These are phyloP conservation scores for Berberis vulgaris DNA, from an alignment of 164 flowering plant genomes.

Conservation along the genomic window DNA sequence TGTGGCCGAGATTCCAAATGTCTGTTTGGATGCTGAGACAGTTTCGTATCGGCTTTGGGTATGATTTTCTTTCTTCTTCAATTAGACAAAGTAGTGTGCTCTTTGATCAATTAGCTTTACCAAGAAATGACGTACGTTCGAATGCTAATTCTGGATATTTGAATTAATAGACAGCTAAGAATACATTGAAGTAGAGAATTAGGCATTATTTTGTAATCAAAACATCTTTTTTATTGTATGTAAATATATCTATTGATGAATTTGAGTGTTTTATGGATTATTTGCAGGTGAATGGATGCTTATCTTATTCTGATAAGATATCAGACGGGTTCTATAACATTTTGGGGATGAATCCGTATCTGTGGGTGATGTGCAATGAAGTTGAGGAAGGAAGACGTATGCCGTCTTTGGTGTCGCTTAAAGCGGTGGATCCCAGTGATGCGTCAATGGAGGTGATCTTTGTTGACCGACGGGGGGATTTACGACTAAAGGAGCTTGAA, in stretches of 20 bases:
- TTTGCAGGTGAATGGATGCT: conserved; percentile 76
- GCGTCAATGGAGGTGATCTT: conserved; percentile 80
- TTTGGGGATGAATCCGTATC: conserved; percentile 85
- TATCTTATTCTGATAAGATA: conserved; percentile 83
- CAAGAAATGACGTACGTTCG: too few species aligned
- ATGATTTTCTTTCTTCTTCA: background rate
- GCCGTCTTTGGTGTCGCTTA: conserved; percentile 64
- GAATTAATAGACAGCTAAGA: too few species aligned
- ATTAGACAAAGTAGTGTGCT: too few species aligned
- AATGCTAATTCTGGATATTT: too few species aligned
- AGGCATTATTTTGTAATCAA: too few species aligned
- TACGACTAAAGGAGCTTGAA: conserved; percentile 69
- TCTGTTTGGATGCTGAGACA: conserved; percentile 35
- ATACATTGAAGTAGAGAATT: too few species aligned
- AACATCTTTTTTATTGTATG: too few species aligned
- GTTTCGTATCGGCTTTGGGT: conserved; percentile 92
- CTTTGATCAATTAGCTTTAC: too few species aligned
- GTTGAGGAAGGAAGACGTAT: conserved; percentile 59
- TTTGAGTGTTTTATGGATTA: background rate
- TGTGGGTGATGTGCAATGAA: conserved; percentile 92
- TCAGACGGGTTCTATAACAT: conserved; percentile 93
- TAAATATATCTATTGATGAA: background rate
- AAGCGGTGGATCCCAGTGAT: conserved; percentile 52
- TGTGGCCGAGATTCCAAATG: conserved; percentile 7
- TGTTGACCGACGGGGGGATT: conserved; percentile 62